A percentile compares a stretch with the other conserved stretches of the same genome.
These are phyloP conservation scores for Nemania serpens DNA, from an alignment of 2,329 filamentous ascomycete species.

Conservation along the genomic window DNA sequence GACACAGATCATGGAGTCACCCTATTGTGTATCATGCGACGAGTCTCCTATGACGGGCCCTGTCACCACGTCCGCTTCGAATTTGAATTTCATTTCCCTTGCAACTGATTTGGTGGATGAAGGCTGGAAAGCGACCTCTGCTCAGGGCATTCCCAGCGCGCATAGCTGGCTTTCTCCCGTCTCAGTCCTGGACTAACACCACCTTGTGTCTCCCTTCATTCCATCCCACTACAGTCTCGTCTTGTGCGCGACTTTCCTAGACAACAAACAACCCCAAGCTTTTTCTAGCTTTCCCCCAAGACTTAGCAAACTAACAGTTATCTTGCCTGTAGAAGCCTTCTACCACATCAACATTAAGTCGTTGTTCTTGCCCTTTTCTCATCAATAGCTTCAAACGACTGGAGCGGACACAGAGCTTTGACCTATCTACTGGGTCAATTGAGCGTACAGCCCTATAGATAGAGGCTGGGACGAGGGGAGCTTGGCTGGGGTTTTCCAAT, in stretches of 20 bases:
- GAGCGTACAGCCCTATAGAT: constrained; percentile 2
- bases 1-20: constrained; percentile 25
- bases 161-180: constrained; percentile 33
- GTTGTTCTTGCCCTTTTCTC: constrained; percentile 2
- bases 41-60: constrained; percentile 19
- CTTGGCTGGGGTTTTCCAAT: constrained; percentile 6
- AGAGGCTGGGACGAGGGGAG: constrained; percentile 2
- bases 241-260: constrained; percentile 28
- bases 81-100: constrained; percentile 8
- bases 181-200: constrained; percentile 29
- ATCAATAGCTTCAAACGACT: constrained; percentile 3
- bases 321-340: constrained; percentile 20
- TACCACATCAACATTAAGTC: constrained; percentile 12
- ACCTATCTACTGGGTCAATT: constrained; percentile 3
- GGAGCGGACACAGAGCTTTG: constrained; percentile 2
- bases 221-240: constrained; percentile 34
- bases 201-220: constrained; percentile 41
- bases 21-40: constrained; percentile 24
- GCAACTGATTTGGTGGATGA: constrained; percentile 16
- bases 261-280: constrained; percentile 32
- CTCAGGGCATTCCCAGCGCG: constrained; percentile 36
- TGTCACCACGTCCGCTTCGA: constrained; percentile 13
- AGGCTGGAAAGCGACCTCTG: constrained; percentile 26
- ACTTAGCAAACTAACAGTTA: constrained; percentile 33
- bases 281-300: constrained; percentile 7